Evolutionary conservation across 148 eudicot genomes (phyloP), one percentile per base, ranked within the genome.

Genomic region (Rheum nobile): DNA sequence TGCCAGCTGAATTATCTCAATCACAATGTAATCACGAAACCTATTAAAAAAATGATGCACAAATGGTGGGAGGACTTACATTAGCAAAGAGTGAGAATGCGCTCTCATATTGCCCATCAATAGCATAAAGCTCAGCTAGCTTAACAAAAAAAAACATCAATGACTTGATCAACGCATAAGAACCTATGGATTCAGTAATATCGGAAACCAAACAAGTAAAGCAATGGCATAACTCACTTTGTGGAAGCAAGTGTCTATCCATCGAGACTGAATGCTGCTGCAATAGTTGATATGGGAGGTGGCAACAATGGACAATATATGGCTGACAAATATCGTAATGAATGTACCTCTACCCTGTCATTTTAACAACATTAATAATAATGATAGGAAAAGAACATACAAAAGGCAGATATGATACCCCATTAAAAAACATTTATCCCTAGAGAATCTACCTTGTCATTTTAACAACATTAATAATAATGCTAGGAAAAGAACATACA

Each of bases 251-350:
- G 92, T 44, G 90, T 86, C 75, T 79, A 88, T 69, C 98, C 98
- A 81, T 93, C 98, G 71, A 92, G 89, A 79, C 97, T 89, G 72
- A 93, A 93, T 68, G 98, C 94, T 76, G 95, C 95, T 26, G 98
- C 98, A 77, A 93, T 93, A 22, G 98, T 93, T 67, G 98, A 93
- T 85, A 95, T 85, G 26, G 98, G 98, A 72, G 96, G 91, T 61
- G 98, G 98, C 61, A 83, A 67, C 71, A 93, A 80, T 9, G 98
- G 95, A 76, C 97, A 93, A 80, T 93, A 93, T 75, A 85, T 85
- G 74, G 97, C 96, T 75, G 92, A 85, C 74, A 93, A 81, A 91
- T 89, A 84, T 41, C 75, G 85, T 81, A 93, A 77, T 72, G 98
- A 93, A 75, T 88, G 88, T 57, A 89, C 89, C 84, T 93, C 98